Evolutionary conservation across 2,329 filamentous ascomycete species (phyloP), one percentile per base, ranked within the genome.

Genomic region (Aspergillus sp.): DNA sequence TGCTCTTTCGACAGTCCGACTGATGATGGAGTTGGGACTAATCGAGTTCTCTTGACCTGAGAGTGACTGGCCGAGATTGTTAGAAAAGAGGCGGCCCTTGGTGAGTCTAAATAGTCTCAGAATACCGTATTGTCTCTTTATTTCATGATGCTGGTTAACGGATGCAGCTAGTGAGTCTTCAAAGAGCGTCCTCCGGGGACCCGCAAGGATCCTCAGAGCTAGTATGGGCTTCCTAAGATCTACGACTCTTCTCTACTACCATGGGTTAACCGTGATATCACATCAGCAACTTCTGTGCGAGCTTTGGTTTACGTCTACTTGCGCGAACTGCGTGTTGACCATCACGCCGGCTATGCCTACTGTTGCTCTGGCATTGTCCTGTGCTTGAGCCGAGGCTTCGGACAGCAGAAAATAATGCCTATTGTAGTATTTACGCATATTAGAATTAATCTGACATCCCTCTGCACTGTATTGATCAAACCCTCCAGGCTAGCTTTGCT

Each of bases 231-330:
- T 53, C 36, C 51, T 53, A 49, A 41, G 51, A 53, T 53, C 51
- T 53, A 45, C 16, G 16, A 42, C 30, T 53, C 26, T 19, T 49
- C 36, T 16, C 33, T 36, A 53, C 47, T 50, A 53, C 22, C 43
- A 50, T 53, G 36, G 11, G 36, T 53, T n/a, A 47, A 32, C 51
- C 50, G 50, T 53, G n/a, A 53, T 53, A 47, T 53, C 47, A 53
- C 30, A 48, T 53, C 43, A 53, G 42, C 19, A 30, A 50, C 48
- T 53, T 53, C 47, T 19, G 35, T 47, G 36, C 19, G 13, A 53
- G 17, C 43, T 53, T 53, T 33, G 26, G 24, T 38, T 42, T 40
- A 50, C 36, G 26, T 44, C 51, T 44, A 50, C 47, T 47, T 50
- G 40, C 44, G 36, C 36, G 47, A 50, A 49, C 24, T 46, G 41